phyloP scores from a whole-genome alignment of 768 basidiomycete species.

The Lyophyllum atratum region DNA sequence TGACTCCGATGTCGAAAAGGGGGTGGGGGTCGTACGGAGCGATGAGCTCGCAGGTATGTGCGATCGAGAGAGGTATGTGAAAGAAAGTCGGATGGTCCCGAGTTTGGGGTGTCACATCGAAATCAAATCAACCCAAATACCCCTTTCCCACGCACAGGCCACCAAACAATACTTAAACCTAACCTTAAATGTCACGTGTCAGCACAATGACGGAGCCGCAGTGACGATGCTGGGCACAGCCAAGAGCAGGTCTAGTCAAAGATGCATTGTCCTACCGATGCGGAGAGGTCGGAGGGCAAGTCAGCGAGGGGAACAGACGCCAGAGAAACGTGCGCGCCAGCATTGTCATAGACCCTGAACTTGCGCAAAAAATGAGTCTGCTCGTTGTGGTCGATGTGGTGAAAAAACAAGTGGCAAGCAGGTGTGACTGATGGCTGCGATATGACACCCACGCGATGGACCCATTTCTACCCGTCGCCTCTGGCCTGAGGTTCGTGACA shows the following conservation, averaged over 20 bases:
- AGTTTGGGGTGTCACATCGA: conserved; percentile 46
- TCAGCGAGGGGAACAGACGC: neutral
- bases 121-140: conserved; percentile 43
- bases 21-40: conserved; percentile 26
- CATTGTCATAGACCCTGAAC: neutral
- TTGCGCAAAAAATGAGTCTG: neutral
- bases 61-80: conserved; percentile 54
- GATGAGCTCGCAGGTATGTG: conserved; percentile 37
- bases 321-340: neutral
- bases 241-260: neutral
- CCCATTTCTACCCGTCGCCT: conserved; percentile 6
- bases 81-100: conserved; percentile 49
- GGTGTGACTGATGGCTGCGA: conserved; percentile 25
- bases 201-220: conserved; percentile 2
- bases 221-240: neutral
- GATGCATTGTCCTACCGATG: neutral
- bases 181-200: conserved; percentile 40
- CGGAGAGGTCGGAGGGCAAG: neutral
- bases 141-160: conserved; percentile 50
- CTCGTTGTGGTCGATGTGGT: conserved; percentile 17
- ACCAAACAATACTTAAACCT: conserved; percentile 36
- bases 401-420: conserved; percentile 19
- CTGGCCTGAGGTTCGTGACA: conserved; percentile 17
- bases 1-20: conserved; percentile 21
- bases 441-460: conserved; percentile 16